Percentiles rank a stretch among this genome's conserved stretches.
Evolutionary conservation across 257 asterid genomes (phyloP).

Genomic region (Scutellaria minor): DNA sequence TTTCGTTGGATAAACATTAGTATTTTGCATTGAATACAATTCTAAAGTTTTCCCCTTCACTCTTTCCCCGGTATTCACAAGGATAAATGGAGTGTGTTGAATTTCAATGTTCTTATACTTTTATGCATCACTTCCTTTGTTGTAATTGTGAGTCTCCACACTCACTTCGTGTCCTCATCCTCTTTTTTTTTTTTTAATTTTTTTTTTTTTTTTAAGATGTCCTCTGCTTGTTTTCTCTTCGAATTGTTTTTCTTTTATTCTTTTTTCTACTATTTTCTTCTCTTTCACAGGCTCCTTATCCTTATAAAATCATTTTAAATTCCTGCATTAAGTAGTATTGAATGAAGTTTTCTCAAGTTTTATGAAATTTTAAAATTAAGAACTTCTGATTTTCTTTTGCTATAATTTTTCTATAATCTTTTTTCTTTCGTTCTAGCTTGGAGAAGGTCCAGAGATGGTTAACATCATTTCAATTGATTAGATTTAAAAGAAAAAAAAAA

Average conservation of each 20-base stretch:
- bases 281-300: not conserved
- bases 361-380: not conserved
- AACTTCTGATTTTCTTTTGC: not conserved
- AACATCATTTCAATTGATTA: not conserved
- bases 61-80: too few relatives aligned
- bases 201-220: not conserved
- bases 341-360: not conserved
- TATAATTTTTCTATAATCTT: not conserved
- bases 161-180: not conserved
- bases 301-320: not conserved
- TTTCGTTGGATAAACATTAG: too few relatives aligned
- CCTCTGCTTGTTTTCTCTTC: not conserved
- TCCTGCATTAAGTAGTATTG: not conserved
- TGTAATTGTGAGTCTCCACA: not conserved
- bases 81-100: too few relatives aligned
- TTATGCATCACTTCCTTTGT: not conserved
- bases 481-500: not conserved
- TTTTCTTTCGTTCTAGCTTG: not conserved
- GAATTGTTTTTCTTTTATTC: not conserved
- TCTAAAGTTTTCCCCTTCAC: too few relatives aligned
- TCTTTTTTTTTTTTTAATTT: too few relatives aligned
- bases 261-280: not conserved
- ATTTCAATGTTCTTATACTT: too few relatives aligned
- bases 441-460: constrained; percentile 3
- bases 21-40: too few relatives aligned